Conservation (phyloP, 768 basidiomycete species). For the Boletus vinaceobasis region DNA sequence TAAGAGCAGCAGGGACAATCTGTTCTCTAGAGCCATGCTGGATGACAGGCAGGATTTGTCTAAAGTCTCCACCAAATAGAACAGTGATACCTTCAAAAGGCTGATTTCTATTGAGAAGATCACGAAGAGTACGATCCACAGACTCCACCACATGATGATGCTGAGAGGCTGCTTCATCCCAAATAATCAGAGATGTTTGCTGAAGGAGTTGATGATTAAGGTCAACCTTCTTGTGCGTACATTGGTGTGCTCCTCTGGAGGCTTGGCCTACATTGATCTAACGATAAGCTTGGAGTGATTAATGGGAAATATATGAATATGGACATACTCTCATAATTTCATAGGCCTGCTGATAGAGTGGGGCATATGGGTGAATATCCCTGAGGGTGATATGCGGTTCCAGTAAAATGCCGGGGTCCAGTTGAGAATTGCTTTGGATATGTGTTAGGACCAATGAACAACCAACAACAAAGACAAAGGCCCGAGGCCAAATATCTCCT, state of each 20-base stretch:
- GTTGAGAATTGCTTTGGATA: neutral
- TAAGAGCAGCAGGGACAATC: neutral
- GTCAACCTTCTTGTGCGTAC: slow-evolving; percentile 25
- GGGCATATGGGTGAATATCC: slow-evolving; percentile 17
- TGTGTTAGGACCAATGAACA: too few species aligned
- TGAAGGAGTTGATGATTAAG: slow-evolving; percentile 33
- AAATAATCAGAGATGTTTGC: slow-evolving; percentile 14
- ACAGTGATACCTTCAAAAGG: slow-evolving; percentile 42
- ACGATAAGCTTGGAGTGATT: too few species aligned
- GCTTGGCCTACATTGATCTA: slow-evolving; percentile 5
- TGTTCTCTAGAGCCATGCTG: slow-evolving; percentile 12
- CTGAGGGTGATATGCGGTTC: neutral
- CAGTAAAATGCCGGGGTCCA: neutral
- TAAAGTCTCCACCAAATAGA: slow-evolving; percentile 49
- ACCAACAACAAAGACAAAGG: too few species aligned
- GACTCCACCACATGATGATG: slow-evolving; percentile 43
- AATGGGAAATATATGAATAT: too few species aligned
- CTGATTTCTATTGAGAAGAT: too few species aligned
- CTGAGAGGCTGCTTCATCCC: too few species aligned
- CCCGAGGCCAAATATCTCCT: too few species aligned
- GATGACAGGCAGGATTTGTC: slow-evolving; percentile 46
- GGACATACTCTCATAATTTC: slow-evolving; percentile 22
- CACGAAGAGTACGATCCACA: slow-evolving; percentile 28
- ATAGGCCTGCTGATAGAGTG: slow-evolving; percentile 32
- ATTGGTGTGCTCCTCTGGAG: slow-evolving; percentile 13